Evolutionary conservation across 2,329 filamentous ascomycete genomes (phyloP), one percentile per base, ranked within the genome.

Genomic region (Venturia pyrina): DNA sequence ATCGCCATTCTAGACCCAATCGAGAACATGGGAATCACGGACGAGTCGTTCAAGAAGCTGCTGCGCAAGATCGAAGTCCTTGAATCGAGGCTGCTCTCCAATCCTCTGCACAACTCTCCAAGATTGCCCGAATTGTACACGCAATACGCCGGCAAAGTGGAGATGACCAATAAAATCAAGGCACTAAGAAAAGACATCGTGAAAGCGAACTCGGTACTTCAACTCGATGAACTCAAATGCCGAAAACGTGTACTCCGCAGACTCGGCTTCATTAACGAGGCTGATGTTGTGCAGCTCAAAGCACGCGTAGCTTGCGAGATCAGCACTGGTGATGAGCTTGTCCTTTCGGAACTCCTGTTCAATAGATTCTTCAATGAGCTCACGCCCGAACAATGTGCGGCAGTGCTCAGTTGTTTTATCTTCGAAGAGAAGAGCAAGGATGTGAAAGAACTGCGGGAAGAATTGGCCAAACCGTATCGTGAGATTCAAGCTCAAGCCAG

Each of bases 361-460:
- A 96, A 98, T 76, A 87, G 93, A 48, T 98, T 97, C 83, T 99
- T 99, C 84, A 99, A 98, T 75, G 93, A 97, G 73, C 81, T 98
- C 56, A 87, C 87, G 0, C 92, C 95, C 0, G 93, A 98, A 76
- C 85, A 93, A 70, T 90, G 89, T 71, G 95, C 95, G 0, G 85
- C 93, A 0, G 86, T 93, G 6, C 83, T 99, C 67, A 96, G 91
- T 71, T 93, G 91, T 73, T 98, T 99, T 79, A 95, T 99, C 69
- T 97, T 98, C 70, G 96, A 99, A 74, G 95, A 99, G 79, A 96
- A 96, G 81, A 87, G 90, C 61, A 89, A 93, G 71, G 87, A 93
- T 15, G 80, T 86, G 3, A 83, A 86, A 17, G 71, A 78, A 7
- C 81, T 97, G 62, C 89, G 89, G 72, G 92, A 97, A 70, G 90